Conservation (phyloP, 805 yeast genomes). For the Ogataea degrootiae region DNA sequence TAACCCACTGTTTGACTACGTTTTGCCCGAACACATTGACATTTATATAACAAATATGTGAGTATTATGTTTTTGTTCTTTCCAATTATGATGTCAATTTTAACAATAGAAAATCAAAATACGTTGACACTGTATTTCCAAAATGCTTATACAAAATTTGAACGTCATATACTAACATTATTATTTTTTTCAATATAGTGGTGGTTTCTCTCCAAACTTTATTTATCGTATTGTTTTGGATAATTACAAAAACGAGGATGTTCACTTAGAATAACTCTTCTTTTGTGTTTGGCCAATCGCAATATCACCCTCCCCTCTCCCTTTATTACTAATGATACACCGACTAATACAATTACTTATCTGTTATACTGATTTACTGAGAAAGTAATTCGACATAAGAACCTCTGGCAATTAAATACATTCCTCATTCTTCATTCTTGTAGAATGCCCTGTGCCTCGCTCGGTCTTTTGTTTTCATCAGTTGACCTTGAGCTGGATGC, state of each 20-base stretch:
- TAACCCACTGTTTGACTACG: conserved; percentile 86
- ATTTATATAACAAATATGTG: conserved; percentile 85
- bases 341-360: neutral
- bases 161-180: conserved; percentile 1
- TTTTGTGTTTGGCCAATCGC: too few relatives aligned
- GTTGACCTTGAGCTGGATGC: conserved; percentile 62
- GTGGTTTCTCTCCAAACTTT: conserved; percentile 95
- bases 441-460: conserved; percentile 58
- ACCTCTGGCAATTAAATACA: conserved; percentile 2
- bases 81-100: too few relatives aligned
- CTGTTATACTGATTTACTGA: neutral
- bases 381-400: neutral
- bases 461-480: conserved; percentile 37
- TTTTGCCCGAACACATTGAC: conserved; percentile 91
- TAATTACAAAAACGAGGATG: conserved; percentile 85
- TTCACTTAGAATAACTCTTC: conserved; percentile 37
- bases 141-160: too few relatives aligned
- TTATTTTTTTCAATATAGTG: conserved; percentile 30
- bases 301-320: too few relatives aligned
- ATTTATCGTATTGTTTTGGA: conserved; percentile 93
- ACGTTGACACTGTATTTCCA: too few relatives aligned
- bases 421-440: neutral
- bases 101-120: too few relatives aligned
- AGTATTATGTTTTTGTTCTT: conserved; percentile 16
- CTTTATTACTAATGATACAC: too few relatives aligned